Evolutionary conservation across 345 rosid species (phyloP), one percentile per base, ranked within the genome.

Genomic region (Excoecaria cochinchinensis): DNA sequence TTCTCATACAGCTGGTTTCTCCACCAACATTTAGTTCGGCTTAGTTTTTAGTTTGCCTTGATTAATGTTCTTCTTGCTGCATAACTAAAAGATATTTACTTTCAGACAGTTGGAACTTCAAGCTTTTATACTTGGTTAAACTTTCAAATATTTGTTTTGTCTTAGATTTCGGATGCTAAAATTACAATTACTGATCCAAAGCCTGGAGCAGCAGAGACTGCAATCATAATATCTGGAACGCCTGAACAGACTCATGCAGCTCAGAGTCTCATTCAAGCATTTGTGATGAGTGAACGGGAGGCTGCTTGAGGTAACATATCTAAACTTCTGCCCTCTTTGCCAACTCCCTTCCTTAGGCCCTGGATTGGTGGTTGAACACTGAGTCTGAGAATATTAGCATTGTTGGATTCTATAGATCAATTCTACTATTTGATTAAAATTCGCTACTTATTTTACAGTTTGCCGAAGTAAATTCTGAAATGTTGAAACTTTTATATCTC

Each of bases 221-320:
- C 77, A 42, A 88, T 90, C 61, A 78, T 84, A 60, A 90, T 91
- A 85, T 88, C 94, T 14, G 94, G 97, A 70, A 88, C 92, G 51
- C 97, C 97, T 8, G 97, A 91, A 71, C 92, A 91, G 82, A 88
- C 91, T 1, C 89, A 91, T 70, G 97, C 97, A 5, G 97, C 94
- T 3, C 97, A 91, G 80, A 82, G 89, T 83, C 92, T 91, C 65
- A 88, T 91, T 82, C 97, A 90, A 79, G 92, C 97, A 52, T 91
- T 91, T 75, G 97, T 91, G 6, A 81, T 88, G 86, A 85, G 89
- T 67, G 97, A 91, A 76, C 82, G 82, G 21, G 87, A 90, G 74
- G 67, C 87, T 36, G 46, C 75, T 72, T 85, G 84, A 85, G 74
- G 78, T 74, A 19, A 42, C 46, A 25, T 71, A 63, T 31, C 13